Base-by-base conservation (phyloP, 1,284 basidiomycete species). In the Naganishia cerealis region DNA sequence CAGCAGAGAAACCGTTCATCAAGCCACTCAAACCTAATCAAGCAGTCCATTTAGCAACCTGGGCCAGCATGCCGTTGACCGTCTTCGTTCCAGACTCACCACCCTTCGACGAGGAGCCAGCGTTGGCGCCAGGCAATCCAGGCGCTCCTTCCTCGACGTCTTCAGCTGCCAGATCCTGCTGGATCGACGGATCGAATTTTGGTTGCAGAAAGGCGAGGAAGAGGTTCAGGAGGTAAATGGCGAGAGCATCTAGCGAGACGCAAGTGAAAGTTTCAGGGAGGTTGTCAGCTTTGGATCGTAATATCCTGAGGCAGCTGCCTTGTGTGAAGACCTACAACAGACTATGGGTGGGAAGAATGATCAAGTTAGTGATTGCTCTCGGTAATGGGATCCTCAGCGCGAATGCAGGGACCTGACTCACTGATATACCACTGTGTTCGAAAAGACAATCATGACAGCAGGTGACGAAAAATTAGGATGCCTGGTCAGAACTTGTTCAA, bases 101-200 rank as follows among this genome's bases (percentile, higher is more conserved):
- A 36, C 68, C 70, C 26, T 71, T 70, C n/a, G 67, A 65, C n/a
- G 67, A 26, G 7, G 62, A 66, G 74, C 81, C 66, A 56, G 57
- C 43, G 54, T 57, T 66, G 40, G 42, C 65, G 0, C 78, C 78
- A 13, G 80, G 80, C 43, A 81, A 72, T 8, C 80, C 80, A 15
- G 83, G 75, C n/a, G 89, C 91, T 26, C 94, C 95, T 75, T 93
- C 94, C 77, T 98, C 95, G 21, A 97, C 90, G 76, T 98, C 94
- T 76, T 95, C 91, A 7, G 92, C 94, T 66, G 92, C 85, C 3
- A 97, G 83, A 80, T 99, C 96, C 54, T 90, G 90, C 73, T 95
- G 90, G 46, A 97, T 83, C 1, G 92, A 94, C 0, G 96, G 95
- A 81, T 99, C 96, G 80, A 99, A 99, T 79, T 79, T 77, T 1